Evolutionary conservation across 164 flowering plant genomes (phyloP), one percentile per base, ranked within the genome.

Genomic region (Pachysandra terminalis): DNA sequence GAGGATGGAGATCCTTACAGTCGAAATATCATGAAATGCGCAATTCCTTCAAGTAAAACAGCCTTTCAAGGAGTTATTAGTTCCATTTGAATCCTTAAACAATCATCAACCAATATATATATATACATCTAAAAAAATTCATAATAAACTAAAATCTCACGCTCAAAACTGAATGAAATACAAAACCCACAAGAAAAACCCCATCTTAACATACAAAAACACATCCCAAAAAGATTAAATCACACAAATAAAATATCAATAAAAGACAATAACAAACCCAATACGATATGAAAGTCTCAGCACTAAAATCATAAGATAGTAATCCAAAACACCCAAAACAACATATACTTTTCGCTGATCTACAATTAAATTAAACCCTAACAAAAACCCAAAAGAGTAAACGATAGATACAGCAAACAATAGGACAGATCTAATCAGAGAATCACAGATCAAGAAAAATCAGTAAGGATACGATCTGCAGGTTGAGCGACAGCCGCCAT

Each of bases 401-500:
- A 22, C 35, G 3, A 49, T 1, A n/a, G n/a, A 54, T 21, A 9
- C 35, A 14, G 40, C 10, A 56, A 28, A 73, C 12, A 35, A 40
- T 48, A 73, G 26, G 45, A 3, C 21, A 19, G 23, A 54, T 26
- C 54, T 12, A 35, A 9, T n/a, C 40, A 65, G 1, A 65, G 19
- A 25, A 23, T 41, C 5, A 24, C 4, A 21, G 19, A 63, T 6
- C 17, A 45, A 51, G 17, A 53, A 48, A 73, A 65, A 56, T 21
- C 24, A 64, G 62, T 0, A 76, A 75, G 80, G 83, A 80, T 79
- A 83, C 85, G 80, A 55, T 82, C 83, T 9, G 83, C 65, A 37
- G 86, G 66, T 23, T 80, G 69, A 71, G 77, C 60, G 17, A 74
- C 82, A 19, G 82, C 55, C 2, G 84, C 81, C 82, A 80, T 84